A percentile compares a stretch with the other conserved stretches of the same genome.
These are phyloP conservation scores for Zea luxurians DNA, from an alignment of 176 grass and related monocot species.

Conservation along the genomic window DNA sequence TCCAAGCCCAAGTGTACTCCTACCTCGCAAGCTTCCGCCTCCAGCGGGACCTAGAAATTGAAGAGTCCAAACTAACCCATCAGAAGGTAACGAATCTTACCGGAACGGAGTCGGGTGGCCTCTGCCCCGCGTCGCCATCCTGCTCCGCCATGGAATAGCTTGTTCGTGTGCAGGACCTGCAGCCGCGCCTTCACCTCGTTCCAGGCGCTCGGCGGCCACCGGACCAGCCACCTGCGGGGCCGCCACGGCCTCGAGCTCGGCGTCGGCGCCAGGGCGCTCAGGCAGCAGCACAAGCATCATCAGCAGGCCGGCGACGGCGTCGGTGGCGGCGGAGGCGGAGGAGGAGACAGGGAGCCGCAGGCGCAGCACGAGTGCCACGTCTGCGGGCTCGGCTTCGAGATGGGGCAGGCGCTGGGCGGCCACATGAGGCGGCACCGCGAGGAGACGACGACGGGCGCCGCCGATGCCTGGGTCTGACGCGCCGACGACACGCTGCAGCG, in stretches of 20 bases:
- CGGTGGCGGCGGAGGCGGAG: not conserved
- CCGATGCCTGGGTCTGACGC: constrained; percentile 34
- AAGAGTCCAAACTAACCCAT: no score
- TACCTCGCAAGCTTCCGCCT: no score
- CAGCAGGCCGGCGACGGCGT: not conserved
- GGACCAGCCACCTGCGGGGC: constrained; percentile 55
- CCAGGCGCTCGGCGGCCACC: constrained; percentile 63
- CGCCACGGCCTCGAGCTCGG: constrained; percentile 44
- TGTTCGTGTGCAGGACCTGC: constrained; percentile 36
- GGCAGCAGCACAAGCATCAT: constrained; percentile 12
- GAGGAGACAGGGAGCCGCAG: not conserved
- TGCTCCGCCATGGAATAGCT: no score
- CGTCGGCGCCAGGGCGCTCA: constrained; percentile 38
- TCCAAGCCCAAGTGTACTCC: no score
- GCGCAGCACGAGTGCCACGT: constrained; percentile 53
- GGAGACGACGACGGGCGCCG: constrained; percentile 12
- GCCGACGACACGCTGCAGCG: not conserved
- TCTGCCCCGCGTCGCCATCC: no score
- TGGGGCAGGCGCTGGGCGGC: constrained; percentile 58
- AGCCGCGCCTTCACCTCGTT: constrained; percentile 48
- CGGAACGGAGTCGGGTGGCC: no score
- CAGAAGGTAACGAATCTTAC: no score
- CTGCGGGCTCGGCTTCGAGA: constrained; percentile 60
- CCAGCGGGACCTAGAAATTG: no score
- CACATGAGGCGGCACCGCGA: constrained; percentile 69